These are phyloP conservation scores for Mycena venus DNA, from an alignment of 768 basidiomycete genomes.

Conservation along the genomic window DNA sequence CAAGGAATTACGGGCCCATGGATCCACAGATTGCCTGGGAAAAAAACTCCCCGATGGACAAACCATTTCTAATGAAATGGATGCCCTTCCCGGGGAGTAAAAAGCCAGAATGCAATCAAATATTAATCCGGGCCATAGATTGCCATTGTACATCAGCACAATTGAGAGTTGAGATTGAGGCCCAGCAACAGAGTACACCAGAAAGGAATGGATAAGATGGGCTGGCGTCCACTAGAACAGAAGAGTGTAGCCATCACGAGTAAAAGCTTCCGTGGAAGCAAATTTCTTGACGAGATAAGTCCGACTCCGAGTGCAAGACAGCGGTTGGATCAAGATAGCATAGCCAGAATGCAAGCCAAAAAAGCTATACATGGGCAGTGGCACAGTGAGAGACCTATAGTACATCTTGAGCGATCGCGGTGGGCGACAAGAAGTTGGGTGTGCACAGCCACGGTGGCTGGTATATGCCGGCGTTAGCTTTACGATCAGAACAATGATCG, in stretches of 20 bases:
- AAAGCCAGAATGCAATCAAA: neutral
- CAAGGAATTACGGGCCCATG: neutral
- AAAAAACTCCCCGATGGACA: neutral
- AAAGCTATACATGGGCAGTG: no score
- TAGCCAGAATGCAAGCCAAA: no score
- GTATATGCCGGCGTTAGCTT: no score
- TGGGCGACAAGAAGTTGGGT: no score
- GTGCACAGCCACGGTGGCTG: no score
- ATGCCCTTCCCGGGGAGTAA: neutral
- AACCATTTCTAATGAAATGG: neutral
- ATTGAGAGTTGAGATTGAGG: neutral
- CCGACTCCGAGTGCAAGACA: no score
- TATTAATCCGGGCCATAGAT: no score
- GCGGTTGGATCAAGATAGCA: no score
- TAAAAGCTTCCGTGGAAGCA: slow-evolving; percentile 8
- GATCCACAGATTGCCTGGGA: neutral
- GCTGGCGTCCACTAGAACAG: neutral
- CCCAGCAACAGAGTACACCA: neutral
- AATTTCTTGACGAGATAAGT: neutral
- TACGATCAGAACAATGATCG: no score
- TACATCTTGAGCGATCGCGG: no score
- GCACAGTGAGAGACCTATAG: no score
- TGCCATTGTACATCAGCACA: neutral
- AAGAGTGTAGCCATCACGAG: neutral
- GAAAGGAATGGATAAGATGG: neutral